Base-by-base conservation (phyloP, 2,329 filamentous ascomycete genomes). In the Chalara sp. region DNA sequence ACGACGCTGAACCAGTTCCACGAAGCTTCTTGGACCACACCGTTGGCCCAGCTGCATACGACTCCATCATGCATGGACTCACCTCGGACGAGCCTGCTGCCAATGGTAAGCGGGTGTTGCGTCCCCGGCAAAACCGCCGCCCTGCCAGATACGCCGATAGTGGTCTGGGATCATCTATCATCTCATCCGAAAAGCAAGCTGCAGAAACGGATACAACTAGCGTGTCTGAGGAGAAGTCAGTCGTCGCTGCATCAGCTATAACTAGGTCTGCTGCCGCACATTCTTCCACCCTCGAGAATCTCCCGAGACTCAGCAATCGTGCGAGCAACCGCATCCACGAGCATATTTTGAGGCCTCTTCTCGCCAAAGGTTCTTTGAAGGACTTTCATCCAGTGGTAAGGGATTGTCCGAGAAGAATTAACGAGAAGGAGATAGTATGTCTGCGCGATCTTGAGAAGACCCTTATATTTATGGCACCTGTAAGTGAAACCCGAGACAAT, bases 401-500 rank as follows among this genome's bases (percentile, higher is more conserved):
- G 59, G 85, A 88, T 68, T 83, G 90, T 57, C 89, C 89, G 45
- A 78, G 79, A 67, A 86, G 86, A 64, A 93, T 96, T 66, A 81
- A 82, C 64, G 81, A 84, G 65, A 91, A 89, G 69, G 83, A 93
- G 63, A 93, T 97, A 64, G 83, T 87, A 67, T 96, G 87, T 72
- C 81, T 97, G 50, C 84, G 92, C 68, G 92, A 97, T 70, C 79
- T 97, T 46, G 92, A 97, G 71, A 96, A 96, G 80, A 92, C 86
- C 7, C 75, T 97, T 55, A 81, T 96, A 64, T 90, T 91, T 70
- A 82, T 91, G 68, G 89, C 91, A 74, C 89, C 89, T 68, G 92
- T 96, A 86, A 95, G 91, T 95, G 69, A 76, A 66, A 66, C 75
- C 59, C 59, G 65, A 72, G 67, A 68, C 70, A 73, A 75, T 67